Evolutionary conservation across 2,329 filamentous ascomycete species (phyloP), one percentile per base, ranked within the genome.

Genomic region (Phyllosticta citribraziliensis): DNA sequence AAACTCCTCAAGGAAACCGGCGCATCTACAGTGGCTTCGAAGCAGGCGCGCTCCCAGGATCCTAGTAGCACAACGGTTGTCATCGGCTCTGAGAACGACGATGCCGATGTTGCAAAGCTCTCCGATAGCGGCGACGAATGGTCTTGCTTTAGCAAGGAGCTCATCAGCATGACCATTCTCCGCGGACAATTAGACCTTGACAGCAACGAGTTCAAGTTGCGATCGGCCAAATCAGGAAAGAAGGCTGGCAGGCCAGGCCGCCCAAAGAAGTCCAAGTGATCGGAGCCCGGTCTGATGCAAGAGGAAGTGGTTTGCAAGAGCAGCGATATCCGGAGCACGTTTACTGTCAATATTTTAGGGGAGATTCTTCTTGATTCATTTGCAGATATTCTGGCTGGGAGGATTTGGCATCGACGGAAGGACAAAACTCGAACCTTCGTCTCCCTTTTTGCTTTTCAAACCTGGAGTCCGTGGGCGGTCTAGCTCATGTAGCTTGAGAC

Each of bases 121-220:
- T 64, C 69, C 6, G 66, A 73, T 12, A 65, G 70, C 0, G 73
- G 72, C 0, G 63, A 68, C n/a, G 51, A 10, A 6, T 30, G 27
- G 27, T 30, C 27, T 30, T 72, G 75, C 54, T 79, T 74, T 56
- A 69, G 68, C n/a, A 78, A 74, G 64, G 75, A 78, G 40, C 66
- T 80, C 2, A 64, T 81, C 12, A 70, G 73, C 0, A 69, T 73
- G 51, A 75, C 75, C 58, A 75, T 79, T 52, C 66, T 80, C 20
- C 70, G 73, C n/a, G 78, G 76, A 1, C 60, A 65, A 2, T 57
- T 80, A 2, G 72, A 78, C 47, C 65, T 75, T 0, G 67, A 75
- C 0, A 71, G 67, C 58, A 68, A 74, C 1, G 76, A 78, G 55
- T 76, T 76, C 66, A 68, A 64, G 50, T 35, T 61, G 12, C 20